Conservation (phyloP, 2,329 filamentous ascomycete genomes). For the Colletotrichum sp. region DNA sequence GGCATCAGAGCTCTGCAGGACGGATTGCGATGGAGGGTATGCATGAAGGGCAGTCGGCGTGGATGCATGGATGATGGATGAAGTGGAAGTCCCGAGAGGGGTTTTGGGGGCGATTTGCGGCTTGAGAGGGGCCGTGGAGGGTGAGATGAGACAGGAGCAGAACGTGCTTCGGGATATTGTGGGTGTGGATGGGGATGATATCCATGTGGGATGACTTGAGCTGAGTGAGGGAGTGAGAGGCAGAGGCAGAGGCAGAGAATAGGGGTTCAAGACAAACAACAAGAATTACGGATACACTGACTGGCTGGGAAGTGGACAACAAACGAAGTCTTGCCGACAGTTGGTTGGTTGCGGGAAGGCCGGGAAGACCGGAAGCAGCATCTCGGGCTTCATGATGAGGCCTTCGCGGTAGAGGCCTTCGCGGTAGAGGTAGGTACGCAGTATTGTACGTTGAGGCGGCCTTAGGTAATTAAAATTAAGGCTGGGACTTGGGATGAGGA, state of each 20-base stretch:
- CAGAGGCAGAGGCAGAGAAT: background rate
- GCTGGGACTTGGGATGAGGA: background rate
- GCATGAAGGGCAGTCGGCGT: constrained; percentile 7
- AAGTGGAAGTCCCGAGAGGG: background rate
- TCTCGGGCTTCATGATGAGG: background rate
- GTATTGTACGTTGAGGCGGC: background rate
- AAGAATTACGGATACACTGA: background rate
- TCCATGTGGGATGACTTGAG: background rate
- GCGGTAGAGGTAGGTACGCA: no score
- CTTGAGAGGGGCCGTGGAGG: background rate
- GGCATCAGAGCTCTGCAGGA: constrained; percentile 6
- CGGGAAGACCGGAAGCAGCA: constrained; percentile 9
- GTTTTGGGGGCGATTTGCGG: background rate
- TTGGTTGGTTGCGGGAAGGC: background rate
- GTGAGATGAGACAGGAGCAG: constrained; percentile 6
- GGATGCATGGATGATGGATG: background rate
- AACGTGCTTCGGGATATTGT: background rate
- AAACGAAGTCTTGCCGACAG: background rate
- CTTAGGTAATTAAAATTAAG: background rate
- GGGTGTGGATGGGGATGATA: background rate
- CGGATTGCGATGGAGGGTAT: background rate
- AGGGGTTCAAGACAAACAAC: background rate
- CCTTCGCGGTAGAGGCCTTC: no score
- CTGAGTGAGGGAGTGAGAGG: background rate
- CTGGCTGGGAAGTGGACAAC: background rate